Evolutionary conservation across 1,284 basidiomycete genomes (phyloP).

Genomic region (Salmacisia buchloeana): DNA sequence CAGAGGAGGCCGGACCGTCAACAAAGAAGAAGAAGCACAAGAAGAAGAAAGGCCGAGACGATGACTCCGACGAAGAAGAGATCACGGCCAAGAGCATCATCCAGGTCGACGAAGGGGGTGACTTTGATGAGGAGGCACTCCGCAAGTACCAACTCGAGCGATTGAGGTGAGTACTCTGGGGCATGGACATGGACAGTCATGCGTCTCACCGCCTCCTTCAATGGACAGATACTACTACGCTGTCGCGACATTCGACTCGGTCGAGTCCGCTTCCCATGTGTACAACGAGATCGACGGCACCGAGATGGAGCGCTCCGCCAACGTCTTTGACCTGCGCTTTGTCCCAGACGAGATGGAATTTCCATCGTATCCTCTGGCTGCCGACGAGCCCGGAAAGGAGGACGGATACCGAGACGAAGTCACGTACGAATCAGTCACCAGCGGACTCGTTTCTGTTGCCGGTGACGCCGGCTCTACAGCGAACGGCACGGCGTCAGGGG

Average conservation of each 20-base stretch:
- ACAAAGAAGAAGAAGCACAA: conserved; percentile 15
- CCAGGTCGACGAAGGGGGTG: conserved; percentile 48
- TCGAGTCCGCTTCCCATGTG: conserved; percentile 72
- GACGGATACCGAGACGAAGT: conserved; percentile 63
- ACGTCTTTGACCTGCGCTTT: conserved; percentile 77
- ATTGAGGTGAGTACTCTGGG: conserved; percentile 67
- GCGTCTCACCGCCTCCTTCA: not conserved
- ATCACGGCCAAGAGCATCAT: conserved; percentile 49
- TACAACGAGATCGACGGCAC: conserved; percentile 85
- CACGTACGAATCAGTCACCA: conserved; percentile 40
- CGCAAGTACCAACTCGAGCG: conserved; percentile 90
- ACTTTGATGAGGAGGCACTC: conserved; percentile 73
- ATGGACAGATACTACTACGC: conserved; percentile 87
- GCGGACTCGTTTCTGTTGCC: not conserved
- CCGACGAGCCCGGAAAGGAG: conserved; percentile 12
- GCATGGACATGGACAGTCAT: too few species aligned
- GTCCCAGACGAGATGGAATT: conserved; percentile 77
- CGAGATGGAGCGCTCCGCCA: conserved; percentile 93
- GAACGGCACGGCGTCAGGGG: conserved; percentile 57
- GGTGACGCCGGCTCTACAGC: not conserved
- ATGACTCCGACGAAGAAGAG: conserved; percentile 58
- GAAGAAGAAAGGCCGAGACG: conserved; percentile 30
- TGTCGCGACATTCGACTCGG: conserved; percentile 79
- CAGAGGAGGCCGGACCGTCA: conserved; percentile 1
- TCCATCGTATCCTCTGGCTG: conserved; percentile 16